A percentile compares a stretch with the other conserved stretches of the same genome.
Conservation (phyloP, 805 yeast species). For the Candida pini region DNA sequence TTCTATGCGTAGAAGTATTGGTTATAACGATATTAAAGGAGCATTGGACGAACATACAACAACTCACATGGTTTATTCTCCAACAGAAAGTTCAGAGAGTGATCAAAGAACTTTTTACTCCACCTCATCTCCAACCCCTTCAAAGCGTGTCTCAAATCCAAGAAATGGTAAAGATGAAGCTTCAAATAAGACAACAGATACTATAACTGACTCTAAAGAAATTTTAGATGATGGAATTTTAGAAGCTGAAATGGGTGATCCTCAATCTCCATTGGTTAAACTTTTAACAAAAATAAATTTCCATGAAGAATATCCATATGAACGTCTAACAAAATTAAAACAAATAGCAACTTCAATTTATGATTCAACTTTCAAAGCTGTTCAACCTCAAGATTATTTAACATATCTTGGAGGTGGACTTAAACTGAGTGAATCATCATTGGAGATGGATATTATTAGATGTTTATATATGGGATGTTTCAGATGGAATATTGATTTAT, state of each 20-base stretch:
- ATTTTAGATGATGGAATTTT: constrained; percentile 1
- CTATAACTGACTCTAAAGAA: neutral
- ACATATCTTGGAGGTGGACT: constrained; percentile 24
- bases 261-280: constrained; percentile 6
- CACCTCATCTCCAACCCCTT: neutral
- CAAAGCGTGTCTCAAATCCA: too few species aligned
- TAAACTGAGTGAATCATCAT: constrained; percentile 12
- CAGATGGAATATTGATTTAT: constrained; percentile 42
- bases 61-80: neutral
- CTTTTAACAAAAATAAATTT: constrained; percentile 1
- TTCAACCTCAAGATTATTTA: constrained; percentile 18
- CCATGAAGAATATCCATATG: neutral
- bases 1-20: constrained; percentile 1
- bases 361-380: constrained; percentile 24
- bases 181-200: too few species aligned
- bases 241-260: constrained; percentile 3
- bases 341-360: constrained; percentile 29
- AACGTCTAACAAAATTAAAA: constrained; percentile 7
- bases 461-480: constrained; percentile 42
- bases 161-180: too few species aligned
- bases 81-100: neutral
- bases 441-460: constrained; percentile 36
- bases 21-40: neutral
- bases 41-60: neutral
- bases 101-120: neutral